A percentile compares a stretch with the other conserved stretches of the same genome.
Evolutionary conservation across 352 stramenopile genomes (phyloP).

Genomic region (Globisporangium nagaii): DNA sequence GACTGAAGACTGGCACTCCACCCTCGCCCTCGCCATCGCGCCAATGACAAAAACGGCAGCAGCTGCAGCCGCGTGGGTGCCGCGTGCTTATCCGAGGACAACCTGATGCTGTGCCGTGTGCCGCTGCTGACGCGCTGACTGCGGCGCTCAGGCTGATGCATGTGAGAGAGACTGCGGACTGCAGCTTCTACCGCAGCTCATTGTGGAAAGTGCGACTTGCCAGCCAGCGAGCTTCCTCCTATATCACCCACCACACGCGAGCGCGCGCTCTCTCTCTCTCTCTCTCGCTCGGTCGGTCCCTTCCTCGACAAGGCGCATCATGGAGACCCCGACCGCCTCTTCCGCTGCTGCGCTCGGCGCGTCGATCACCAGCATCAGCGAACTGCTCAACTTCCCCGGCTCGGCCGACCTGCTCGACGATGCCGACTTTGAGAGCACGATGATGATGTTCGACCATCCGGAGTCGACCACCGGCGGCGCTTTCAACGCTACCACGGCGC

Average conservation of each 20-base stretch:
- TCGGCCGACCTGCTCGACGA: conserved; percentile 50
- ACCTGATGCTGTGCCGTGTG: too few species aligned
- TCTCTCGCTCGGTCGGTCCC: not conserved
- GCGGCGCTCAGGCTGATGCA: too few species aligned
- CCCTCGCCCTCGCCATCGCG: too few species aligned
- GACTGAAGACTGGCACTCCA: too few species aligned
- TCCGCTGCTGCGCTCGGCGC: not conserved
- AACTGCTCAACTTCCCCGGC: conserved; percentile 38
- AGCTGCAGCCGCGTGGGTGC: too few species aligned
- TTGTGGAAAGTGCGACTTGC: not conserved
- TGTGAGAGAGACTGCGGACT: too few species aligned
- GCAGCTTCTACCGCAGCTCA: not conserved
- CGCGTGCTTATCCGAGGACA: too few species aligned
- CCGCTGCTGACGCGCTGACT: too few species aligned
- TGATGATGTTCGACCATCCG: conserved; percentile 50
- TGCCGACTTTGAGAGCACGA: conserved; percentile 59
- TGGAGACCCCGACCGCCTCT: conserved; percentile 5
- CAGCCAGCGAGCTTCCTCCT: not conserved
- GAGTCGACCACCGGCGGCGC: not conserved
- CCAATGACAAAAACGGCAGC: too few species aligned
- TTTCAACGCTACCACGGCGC: not conserved
- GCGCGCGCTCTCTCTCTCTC: not conserved
- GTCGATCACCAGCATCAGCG: conserved; percentile 21
- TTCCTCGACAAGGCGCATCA: too few species aligned
- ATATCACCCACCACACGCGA: not conserved